Percentiles rank a stretch among this genome's conserved stretches.
Evolutionary conservation across 441 rosid species (phyloP).

Genomic region (Arabidopsis lyrata): DNA sequence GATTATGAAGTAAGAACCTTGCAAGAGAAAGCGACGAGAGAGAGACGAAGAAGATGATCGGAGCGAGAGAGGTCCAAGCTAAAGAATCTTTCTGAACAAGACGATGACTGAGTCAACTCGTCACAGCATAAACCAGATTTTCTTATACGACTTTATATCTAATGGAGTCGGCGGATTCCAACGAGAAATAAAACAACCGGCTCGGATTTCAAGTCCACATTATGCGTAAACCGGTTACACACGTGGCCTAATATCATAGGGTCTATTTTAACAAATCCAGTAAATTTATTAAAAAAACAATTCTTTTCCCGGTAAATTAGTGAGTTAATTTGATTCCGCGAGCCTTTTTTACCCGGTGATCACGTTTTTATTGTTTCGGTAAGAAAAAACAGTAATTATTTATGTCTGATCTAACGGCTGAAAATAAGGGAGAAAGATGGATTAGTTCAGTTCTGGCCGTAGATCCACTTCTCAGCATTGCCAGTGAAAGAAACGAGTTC

Average conservation of each 20-base stretch:
- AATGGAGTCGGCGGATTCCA: slow-evolving; percentile 27
- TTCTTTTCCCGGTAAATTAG: too few species aligned
- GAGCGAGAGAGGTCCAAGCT: neutral
- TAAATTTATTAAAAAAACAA: too few species aligned
- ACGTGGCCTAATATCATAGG: slow-evolving; percentile 8
- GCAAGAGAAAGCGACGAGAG: neutral
- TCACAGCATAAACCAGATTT: neutral
- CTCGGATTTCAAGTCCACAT: slow-evolving; percentile 9
- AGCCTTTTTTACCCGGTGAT: neutral
- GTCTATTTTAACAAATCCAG: too few species aligned
- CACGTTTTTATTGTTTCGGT: neutral
- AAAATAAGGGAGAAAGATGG: neutral
- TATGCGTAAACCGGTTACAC: neutral
- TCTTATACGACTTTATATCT: neutral
- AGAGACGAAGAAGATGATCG: slow-evolving; percentile 18
- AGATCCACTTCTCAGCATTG: slow-evolving; percentile 92
- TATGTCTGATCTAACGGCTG: slow-evolving; percentile 11
- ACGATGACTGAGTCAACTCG: slow-evolving; percentile 37
- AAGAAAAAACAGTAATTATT: neutral
- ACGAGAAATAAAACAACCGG: neutral
- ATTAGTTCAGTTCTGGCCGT: slow-evolving; percentile 60
- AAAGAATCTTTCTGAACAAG: neutral
- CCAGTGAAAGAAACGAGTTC: slow-evolving; percentile 79
- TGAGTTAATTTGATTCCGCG: neutral
- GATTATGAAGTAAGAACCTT: slow-evolving; percentile 1